phyloP scores from a whole-genome alignment of 805 yeast species.

The Ogataea chonburiensis region DNA sequence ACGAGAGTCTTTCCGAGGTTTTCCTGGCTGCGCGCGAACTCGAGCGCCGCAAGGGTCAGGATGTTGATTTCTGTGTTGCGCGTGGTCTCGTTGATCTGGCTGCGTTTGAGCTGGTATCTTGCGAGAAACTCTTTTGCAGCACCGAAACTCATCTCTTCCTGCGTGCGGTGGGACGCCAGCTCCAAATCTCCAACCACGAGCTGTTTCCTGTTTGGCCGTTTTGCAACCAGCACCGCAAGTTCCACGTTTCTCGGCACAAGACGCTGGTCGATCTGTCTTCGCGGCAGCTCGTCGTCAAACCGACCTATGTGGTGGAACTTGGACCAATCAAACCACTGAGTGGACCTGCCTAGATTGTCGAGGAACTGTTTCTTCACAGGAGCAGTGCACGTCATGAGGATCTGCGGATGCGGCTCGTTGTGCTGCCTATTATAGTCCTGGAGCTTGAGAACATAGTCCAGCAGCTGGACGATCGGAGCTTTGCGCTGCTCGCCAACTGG shows the following conservation, averaged over 20 bases:
- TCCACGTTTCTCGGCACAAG: slow-evolving; percentile 25
- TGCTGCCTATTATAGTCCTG: slow-evolving; percentile 34
- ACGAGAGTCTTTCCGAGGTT: slow-evolving; percentile 18
- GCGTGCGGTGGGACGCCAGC: background rate
- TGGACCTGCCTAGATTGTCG: slow-evolving; percentile 46
- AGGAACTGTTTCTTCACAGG: slow-evolving; percentile 45
- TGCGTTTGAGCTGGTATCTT: slow-evolving; percentile 27
- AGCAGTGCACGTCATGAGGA: slow-evolving; percentile 28
- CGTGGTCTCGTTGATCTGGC: slow-evolving; percentile 17
- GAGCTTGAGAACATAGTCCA: slow-evolving; percentile 33
- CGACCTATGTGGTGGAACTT: slow-evolving; percentile 30
- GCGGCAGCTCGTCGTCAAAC: slow-evolving; percentile 24
- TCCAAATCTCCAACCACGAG: background rate
- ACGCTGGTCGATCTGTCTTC: too few relatives aligned
- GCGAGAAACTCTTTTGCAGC: slow-evolving; percentile 22
- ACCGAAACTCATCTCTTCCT: too few relatives aligned
- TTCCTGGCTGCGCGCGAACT: slow-evolving; percentile 18
- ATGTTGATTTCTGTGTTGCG: slow-evolving; percentile 26
- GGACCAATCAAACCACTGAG: slow-evolving; percentile 48
- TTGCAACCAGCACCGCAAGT: slow-evolving; percentile 17
- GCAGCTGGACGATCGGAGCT: slow-evolving; percentile 31
- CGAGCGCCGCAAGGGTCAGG: slow-evolving; percentile 27
- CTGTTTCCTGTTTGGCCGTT: background rate
- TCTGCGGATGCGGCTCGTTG: slow-evolving; percentile 34
- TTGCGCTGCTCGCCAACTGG: slow-evolving; percentile 21